phyloP scores from a whole-genome alignment of 106 monocot genomes.

The Amphibolis antarctica region DNA sequence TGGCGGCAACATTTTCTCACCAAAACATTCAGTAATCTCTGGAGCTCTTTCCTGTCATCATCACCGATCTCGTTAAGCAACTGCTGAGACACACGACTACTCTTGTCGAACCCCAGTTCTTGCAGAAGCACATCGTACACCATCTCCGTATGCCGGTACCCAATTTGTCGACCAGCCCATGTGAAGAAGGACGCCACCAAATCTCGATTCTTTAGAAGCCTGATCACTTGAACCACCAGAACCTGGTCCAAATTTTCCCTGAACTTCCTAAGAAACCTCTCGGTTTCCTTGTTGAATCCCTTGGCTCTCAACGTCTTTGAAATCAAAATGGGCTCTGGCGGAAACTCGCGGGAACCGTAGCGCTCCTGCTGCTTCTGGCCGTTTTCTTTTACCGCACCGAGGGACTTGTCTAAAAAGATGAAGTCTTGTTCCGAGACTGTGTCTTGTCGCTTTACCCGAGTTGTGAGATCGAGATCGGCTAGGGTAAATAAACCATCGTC shows the following conservation, averaged over 20 bases:
- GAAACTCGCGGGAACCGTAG: not conserved
- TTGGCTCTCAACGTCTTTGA: not conserved
- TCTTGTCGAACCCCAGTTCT: constrained; percentile 39
- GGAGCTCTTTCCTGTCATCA: constrained; percentile 73
- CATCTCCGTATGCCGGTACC: constrained; percentile 45
- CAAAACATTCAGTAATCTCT: constrained; percentile 68
- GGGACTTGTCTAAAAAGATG: not conserved
- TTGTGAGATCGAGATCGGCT: no score
- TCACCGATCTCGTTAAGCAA: constrained; percentile 56
- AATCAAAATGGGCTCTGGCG: not conserved
- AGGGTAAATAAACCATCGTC: no score
- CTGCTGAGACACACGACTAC: constrained; percentile 27
- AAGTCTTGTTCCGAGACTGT: not conserved
- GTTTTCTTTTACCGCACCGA: not conserved
- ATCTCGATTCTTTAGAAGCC: constrained; percentile 30
- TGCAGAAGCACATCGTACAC: constrained; percentile 54
- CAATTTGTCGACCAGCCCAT: constrained; percentile 86
- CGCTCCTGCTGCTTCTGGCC: not conserved
- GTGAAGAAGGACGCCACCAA: constrained; percentile 65
- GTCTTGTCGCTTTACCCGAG: no score
- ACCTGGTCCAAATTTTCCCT: constrained; percentile 43
- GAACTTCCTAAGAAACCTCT: constrained; percentile 50
- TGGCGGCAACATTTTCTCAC: constrained; percentile 56
- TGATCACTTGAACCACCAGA: constrained; percentile 58
- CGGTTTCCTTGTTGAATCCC: constrained; percentile 35